Conservation (phyloP, 116 monocot genomes). For the Phalaenopsis hybrid region DNA sequence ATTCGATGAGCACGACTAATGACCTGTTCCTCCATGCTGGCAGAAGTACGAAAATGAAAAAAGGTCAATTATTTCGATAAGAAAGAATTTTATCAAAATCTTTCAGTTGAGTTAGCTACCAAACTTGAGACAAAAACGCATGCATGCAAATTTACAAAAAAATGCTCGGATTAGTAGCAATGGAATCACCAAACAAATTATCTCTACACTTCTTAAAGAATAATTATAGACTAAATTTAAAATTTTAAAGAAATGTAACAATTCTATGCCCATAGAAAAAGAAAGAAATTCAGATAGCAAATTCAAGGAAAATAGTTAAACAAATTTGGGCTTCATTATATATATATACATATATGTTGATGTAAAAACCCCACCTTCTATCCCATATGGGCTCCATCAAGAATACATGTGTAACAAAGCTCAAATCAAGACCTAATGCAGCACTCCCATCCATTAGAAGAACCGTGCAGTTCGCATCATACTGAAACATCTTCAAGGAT, state of each 20-base stretch:
- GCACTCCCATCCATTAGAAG: constrained; percentile 99
- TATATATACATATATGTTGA: background rate
- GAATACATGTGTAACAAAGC: constrained; percentile 91
- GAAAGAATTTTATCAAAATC: background rate
- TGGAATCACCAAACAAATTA: background rate
- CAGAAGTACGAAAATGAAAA: background rate
- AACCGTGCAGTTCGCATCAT: constrained; percentile 67
- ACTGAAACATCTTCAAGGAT: constrained; percentile 63
- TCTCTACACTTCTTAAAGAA: background rate
- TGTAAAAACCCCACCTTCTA: constrained; percentile 51
- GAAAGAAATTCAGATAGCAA: background rate
- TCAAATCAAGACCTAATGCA: constrained; percentile 91
- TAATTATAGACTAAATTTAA: background rate
- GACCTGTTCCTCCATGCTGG: constrained; percentile 97
- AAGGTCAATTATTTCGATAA: background rate
- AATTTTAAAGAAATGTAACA: background rate
- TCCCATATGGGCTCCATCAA: constrained; percentile 99
- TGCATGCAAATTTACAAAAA: background rate
- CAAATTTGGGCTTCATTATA: background rate
- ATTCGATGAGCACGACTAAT: constrained; percentile 97
- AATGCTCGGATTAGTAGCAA: background rate
- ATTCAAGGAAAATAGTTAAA: background rate
- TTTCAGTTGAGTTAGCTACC: background rate
- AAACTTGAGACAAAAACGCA: background rate
- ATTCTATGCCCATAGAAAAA: background rate